Base-by-base conservation (phyloP, 345 rosid species). In the Hirschfeldia incana region DNA sequence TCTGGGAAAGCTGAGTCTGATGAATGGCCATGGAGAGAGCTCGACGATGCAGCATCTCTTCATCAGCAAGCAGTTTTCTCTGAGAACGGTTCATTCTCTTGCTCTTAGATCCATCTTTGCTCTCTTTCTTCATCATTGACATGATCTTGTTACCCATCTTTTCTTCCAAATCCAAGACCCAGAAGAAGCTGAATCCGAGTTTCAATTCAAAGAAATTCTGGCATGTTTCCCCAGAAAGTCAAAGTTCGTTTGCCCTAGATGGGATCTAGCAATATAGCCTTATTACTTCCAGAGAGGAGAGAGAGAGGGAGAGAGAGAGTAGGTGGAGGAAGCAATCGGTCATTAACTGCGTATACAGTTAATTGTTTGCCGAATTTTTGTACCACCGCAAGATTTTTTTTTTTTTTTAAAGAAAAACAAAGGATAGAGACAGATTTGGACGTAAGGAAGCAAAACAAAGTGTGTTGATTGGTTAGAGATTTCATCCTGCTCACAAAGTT, bases 1-100 rank as follows among this genome's bases (percentile, higher is more conserved):
- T 84, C 87, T 90, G 99, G 71, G 99, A 95, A 81, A 88, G 80
- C 60, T 87, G 93, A 71, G 89, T 90, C 81, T 94, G 98, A 21
- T 92, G 96, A 76, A 91, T 84, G 34, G 92, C 99, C 99, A 92
- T 90, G 27, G 99, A 95, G 8, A 95, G 72, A 84, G 97, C 97
- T 86, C 94, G 95, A 26, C 92, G 88, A 78, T 94, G 98, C 82
- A 94, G 74, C 42, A 89, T 66, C 88, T 94, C 98, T 82, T 95
- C 99, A 36, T 95, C 99, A 0, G 90, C 86, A 75, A 86, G 84
- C 84, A 86, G 65, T 79, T 95, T 95, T 82, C 96, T 92, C 74
- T 92, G 97, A 4, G 99, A 94, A 73, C 91, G 83, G 21, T 92
- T 92, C 82, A 88, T 65, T 64, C 97, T 82, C 85, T 84, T 94